phyloP scores from a whole-genome alignment of 2,329 filamentous ascomycete genomes.

The Sclerotinia nivalis region DNA sequence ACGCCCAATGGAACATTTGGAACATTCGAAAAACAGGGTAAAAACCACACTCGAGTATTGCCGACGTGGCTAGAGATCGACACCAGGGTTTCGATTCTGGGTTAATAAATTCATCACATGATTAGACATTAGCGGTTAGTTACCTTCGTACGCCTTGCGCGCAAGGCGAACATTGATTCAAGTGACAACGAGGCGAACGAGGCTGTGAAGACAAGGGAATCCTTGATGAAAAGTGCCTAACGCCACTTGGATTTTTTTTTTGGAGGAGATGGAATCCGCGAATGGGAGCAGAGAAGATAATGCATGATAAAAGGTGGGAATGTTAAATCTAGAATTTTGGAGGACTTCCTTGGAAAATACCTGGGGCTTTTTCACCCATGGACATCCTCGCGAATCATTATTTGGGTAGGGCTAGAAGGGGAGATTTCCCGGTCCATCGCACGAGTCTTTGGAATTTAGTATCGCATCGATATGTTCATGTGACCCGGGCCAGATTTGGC shows the following conservation, averaged over 20 bases:
- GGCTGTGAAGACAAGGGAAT: background rate
- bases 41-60: background rate
- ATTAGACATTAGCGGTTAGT: background rate
- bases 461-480: background rate
- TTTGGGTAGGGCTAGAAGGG: background rate
- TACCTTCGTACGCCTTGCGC: background rate
- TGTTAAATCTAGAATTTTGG: background rate
- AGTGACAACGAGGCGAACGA: background rate
- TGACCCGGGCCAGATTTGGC: background rate
- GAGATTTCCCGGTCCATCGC: background rate
- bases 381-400: background rate
- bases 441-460: background rate
- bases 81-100: background rate
- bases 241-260: background rate
- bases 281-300: background rate
- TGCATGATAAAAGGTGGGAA: background rate
- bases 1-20: slow-evolving; percentile 11
- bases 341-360: slow-evolving; percentile 14
- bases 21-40: background rate
- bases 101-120: background rate
- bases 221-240: background rate
- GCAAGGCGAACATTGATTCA: slow-evolving; percentile 1
- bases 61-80: slow-evolving; percentile 5
- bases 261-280: background rate
- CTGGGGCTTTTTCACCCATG: background rate